Evolutionary conservation across 306 rosid species (phyloP).

Genomic region (Alnus rubra): DNA sequence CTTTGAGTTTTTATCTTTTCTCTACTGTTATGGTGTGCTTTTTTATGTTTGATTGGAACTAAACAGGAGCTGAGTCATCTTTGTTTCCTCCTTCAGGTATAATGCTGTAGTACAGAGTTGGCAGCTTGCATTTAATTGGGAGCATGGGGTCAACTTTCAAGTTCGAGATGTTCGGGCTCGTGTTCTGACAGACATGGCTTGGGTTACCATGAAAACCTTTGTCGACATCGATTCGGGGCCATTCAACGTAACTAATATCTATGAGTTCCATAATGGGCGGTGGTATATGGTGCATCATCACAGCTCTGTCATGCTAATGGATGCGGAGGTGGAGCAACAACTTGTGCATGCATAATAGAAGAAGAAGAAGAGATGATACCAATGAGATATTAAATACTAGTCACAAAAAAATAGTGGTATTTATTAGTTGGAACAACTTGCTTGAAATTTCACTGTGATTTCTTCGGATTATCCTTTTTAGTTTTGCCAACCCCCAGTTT

Average conservation of each 20-base stretch:
- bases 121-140: constrained; percentile 90
- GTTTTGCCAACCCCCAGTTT: constrained; percentile 57
- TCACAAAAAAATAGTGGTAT: constrained; percentile 48
- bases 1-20: neutral
- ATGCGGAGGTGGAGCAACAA: constrained; percentile 66
- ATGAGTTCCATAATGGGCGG: constrained; percentile 72
- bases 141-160: constrained; percentile 81
- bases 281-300: constrained; percentile 99
- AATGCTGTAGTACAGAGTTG: constrained; percentile 80
- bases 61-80: constrained; percentile 14
- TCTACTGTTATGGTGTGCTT: neutral
- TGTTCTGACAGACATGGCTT: constrained; percentile 84
- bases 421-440: constrained; percentile 54
- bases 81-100: constrained; percentile 53
- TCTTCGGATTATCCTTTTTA: constrained; percentile 45
- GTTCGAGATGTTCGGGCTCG: constrained; percentile 87
- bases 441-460: constrained; percentile 47
- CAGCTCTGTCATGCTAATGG: constrained; percentile 68
- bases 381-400: constrained; percentile 52
- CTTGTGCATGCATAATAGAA: constrained; percentile 61
- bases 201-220: constrained; percentile 91
- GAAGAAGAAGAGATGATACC: constrained; percentile 20
- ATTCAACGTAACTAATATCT: constrained; percentile 76
- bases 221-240: constrained; percentile 81
- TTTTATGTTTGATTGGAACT: neutral